phyloP scores from a whole-genome alignment of 352 stramenopile genomes.

The Pythium pyrilobum region DNA sequence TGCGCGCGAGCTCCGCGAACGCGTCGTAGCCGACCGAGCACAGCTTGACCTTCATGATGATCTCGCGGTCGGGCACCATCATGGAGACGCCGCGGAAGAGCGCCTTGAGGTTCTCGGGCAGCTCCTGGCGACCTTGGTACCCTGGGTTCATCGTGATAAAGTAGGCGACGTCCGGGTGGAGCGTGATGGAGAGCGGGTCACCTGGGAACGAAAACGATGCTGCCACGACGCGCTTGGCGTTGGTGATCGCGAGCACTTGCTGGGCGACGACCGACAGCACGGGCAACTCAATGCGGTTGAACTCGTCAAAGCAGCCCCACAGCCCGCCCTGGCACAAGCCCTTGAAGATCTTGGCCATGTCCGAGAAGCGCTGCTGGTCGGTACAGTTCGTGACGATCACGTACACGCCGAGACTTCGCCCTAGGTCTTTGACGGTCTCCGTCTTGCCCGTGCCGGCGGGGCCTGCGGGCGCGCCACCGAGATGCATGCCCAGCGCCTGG shows the following conservation, averaged over 20 bases:
- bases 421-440: conserved; percentile 93
- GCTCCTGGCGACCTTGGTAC: conserved; percentile 70
- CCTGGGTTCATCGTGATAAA: conserved; percentile 90
- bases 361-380: conserved; percentile 92
- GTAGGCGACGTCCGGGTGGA: conserved; percentile 63
- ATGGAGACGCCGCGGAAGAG: conserved; percentile 84
- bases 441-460: conserved; percentile 92
- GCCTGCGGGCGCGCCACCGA: conserved; percentile 85
- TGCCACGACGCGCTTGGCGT: conserved; percentile 50
- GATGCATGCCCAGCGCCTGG: conserved; percentile 79
- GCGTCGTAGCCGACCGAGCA: conserved; percentile 77
- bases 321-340: conserved; percentile 68
- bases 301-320: conserved; percentile 88
- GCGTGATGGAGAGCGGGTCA: conserved; percentile 46
- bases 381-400: conserved; percentile 96
- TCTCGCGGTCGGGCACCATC: conserved; percentile 85
- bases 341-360: conserved; percentile 86
- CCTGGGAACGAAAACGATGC: conserved; percentile 61
- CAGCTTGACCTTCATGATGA: conserved; percentile 84
- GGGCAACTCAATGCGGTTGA: conserved; percentile 88
- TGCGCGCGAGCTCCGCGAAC: conserved; percentile 52
- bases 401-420: conserved; percentile 85
- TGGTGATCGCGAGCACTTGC: conserved; percentile 71
- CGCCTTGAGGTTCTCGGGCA: conserved; percentile 83
- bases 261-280: conserved; percentile 86